These are phyloP conservation scores for Gymnopilus dilepis DNA, from an alignment of 768 basidiomycete species.

Conservation along the genomic window DNA sequence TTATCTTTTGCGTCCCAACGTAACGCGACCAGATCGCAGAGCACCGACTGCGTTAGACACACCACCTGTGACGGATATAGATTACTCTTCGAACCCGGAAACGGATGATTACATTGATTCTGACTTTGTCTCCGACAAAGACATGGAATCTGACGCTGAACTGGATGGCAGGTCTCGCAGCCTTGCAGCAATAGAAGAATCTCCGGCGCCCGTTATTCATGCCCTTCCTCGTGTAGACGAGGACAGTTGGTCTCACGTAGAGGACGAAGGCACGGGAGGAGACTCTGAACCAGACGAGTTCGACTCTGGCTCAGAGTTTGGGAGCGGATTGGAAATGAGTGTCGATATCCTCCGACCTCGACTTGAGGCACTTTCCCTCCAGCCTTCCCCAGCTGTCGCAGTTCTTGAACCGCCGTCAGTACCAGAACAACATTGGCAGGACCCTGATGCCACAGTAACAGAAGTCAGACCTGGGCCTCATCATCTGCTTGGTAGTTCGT, in stretches of 20 bases:
- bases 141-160: slow-evolving; percentile 53
- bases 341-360: slow-evolving; percentile 29
- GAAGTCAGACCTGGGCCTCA: slow-evolving; percentile 28
- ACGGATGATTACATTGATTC: slow-evolving; percentile 55
- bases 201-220: slow-evolving; percentile 7
- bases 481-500: slow-evolving; percentile 34
- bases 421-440: not conserved
- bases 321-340: slow-evolving; percentile 22
- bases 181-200: slow-evolving; percentile 35
- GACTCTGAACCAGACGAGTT: slow-evolving; percentile 28
- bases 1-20: slow-evolving; percentile 81
- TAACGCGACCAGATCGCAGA: slow-evolving; percentile 59
- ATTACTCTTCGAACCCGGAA: slow-evolving; percentile 54
- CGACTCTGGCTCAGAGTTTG: slow-evolving; percentile 33
- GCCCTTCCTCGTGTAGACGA: slow-evolving; percentile 35
- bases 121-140: slow-evolving; percentile 56
- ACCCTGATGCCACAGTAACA: slow-evolving; percentile 22
- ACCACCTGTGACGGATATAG: slow-evolving; percentile 73
- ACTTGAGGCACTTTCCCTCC: slow-evolving; percentile 22
- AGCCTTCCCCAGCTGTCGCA: not conserved
- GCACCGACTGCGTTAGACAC: slow-evolving; percentile 58
- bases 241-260: slow-evolving; percentile 28
- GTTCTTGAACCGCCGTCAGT: not conserved
- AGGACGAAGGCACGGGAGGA: slow-evolving; percentile 17
- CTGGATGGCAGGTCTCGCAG: slow-evolving; percentile 40